Evolutionary conservation across 2,329 filamentous ascomycete species (phyloP).

Genomic region (Podosphaera fusca): DNA sequence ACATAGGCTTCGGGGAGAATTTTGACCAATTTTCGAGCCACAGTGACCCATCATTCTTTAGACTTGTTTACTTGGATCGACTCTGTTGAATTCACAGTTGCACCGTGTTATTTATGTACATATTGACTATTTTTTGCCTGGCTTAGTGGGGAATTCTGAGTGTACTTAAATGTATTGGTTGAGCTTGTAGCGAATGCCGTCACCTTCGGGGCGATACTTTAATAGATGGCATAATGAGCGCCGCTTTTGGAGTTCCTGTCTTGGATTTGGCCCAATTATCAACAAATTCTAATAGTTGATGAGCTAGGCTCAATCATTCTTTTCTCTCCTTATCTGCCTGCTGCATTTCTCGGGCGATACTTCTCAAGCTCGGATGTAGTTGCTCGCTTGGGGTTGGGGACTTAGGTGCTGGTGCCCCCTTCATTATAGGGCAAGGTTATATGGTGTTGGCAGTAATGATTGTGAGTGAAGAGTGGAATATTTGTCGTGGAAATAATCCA

Average conservation of each 20-base stretch:
- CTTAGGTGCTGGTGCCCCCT: too few relatives aligned
- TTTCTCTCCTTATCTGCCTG: background rate
- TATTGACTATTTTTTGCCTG: background rate
- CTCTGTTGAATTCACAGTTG: background rate
- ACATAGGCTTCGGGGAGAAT: background rate
- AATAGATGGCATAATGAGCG: background rate
- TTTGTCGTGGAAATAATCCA: background rate
- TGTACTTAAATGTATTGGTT: background rate
- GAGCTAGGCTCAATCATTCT: background rate
- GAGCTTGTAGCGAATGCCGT: background rate
- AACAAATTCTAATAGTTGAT: background rate
- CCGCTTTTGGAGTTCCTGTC: background rate
- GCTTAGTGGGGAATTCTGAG: background rate
- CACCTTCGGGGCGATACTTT: background rate
- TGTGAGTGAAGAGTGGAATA: background rate
- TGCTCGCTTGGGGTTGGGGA: background rate
- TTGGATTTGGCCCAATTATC: background rate
- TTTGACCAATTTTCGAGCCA: background rate
- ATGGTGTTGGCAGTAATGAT: background rate
- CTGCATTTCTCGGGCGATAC: background rate
- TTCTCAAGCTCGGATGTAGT: background rate
- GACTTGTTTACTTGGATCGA: background rate
- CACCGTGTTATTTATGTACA: background rate
- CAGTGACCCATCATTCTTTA: background rate
- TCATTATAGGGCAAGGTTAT: background rate